Percentiles rank a stretch among this genome's conserved stretches.
Evolutionary conservation across 2,329 filamentous ascomycete genomes (phyloP).

Genomic region (Stylonectria norvegica): DNA sequence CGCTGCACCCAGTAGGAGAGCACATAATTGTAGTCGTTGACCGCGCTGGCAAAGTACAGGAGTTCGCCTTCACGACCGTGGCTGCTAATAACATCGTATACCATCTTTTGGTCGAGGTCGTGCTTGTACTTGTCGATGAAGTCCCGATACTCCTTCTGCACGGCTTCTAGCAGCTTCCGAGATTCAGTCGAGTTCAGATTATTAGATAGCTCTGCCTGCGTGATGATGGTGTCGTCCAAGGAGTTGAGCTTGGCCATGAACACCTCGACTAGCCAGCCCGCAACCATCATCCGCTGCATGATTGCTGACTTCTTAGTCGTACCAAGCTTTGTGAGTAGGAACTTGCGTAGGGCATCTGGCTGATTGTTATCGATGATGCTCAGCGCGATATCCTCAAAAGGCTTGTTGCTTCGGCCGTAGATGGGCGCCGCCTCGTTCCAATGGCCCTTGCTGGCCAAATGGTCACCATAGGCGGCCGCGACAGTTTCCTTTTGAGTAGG

Average conservation of each 20-base stretch:
- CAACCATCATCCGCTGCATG: slow-evolving; percentile 95
- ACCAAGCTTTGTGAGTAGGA: slow-evolving; percentile 78
- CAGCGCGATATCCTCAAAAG: slow-evolving; percentile 92
- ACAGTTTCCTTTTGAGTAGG: slow-evolving; percentile 83
- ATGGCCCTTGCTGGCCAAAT: slow-evolving; percentile 75
- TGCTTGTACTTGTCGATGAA: slow-evolving; percentile 82
- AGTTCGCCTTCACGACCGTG: slow-evolving; percentile 93
- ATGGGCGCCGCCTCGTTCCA: slow-evolving; percentile 83
- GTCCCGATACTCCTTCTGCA: slow-evolving; percentile 79
- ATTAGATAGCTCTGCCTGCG: slow-evolving; percentile 76
- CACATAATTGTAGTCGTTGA: slow-evolving; percentile 92
- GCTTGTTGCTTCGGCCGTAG: slow-evolving; percentile 93
- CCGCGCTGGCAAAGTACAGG: slow-evolving; percentile 81
- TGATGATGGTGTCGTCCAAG: slow-evolving; percentile 89
- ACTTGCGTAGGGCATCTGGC: slow-evolving; percentile 85
- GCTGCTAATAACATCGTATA: slow-evolving; percentile 93
- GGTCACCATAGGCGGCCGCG: slow-evolving; percentile 86
- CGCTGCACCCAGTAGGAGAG: slow-evolving; percentile 96
- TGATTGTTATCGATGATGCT: slow-evolving; percentile 87
- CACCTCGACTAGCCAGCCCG: slow-evolving; percentile 90
- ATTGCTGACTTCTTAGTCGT: slow-evolving; percentile 76
- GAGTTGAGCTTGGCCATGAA: slow-evolving; percentile 98
- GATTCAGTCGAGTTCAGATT: slow-evolving; percentile 68
- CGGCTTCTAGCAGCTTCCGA: slow-evolving; percentile 64
- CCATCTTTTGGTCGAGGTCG: slow-evolving; percentile 86